Evolutionary conservation across 2,329 filamentous ascomycete genomes (phyloP), one percentile per base, ranked within the genome.

Genomic region (Epichloe hybrida): DNA sequence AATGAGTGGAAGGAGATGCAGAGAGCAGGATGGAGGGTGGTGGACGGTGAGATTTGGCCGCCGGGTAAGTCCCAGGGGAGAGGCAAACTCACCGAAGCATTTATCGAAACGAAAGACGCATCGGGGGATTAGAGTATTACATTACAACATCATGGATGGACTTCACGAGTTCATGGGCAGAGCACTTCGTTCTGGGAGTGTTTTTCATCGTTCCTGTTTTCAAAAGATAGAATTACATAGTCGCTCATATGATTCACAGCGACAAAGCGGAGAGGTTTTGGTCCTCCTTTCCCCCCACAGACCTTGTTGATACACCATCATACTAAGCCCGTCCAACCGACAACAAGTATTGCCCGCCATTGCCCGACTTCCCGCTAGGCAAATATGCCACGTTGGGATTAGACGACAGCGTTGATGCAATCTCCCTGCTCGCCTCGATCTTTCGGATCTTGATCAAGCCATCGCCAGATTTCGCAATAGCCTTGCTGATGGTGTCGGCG

Each of bases 311-410:
- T 51, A 50, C 12, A 52, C 36, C 11, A 42, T 42, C 62, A n/a
- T 11, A 42, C 62, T 61, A 71, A 52, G 65, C 66, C 58, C 68
- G 66, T 55, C 69, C 69, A 2, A 80, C 76, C 36, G 73, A 78
- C 56, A 81, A 62, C 61, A 81, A 64, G 57, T 75, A 75, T 56
- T 72, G 68, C n/a, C 66, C 66, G 20, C 78, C 75, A 38, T 64
- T 64, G n/a, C 78, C 75, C 53, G 77, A 76, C 69, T 86, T 83
- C 58, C 79, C 84, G 59, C 87, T 81, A 3, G 93, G 93, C 56
- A 98, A 71, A 69, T 98, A 98, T 45, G 89, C 90, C 50, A 98
- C 90, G 62, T 98, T 97, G 54, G 93, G 90, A 72, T 98, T 98
- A 53, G 74, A 73, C 20, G 91, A 81, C 63, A 98, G 72, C 58